phyloP scores from a whole-genome alignment of 2,329 filamentous ascomycete genomes.

The Pseudovirgaria hyperparasitica region DNA sequence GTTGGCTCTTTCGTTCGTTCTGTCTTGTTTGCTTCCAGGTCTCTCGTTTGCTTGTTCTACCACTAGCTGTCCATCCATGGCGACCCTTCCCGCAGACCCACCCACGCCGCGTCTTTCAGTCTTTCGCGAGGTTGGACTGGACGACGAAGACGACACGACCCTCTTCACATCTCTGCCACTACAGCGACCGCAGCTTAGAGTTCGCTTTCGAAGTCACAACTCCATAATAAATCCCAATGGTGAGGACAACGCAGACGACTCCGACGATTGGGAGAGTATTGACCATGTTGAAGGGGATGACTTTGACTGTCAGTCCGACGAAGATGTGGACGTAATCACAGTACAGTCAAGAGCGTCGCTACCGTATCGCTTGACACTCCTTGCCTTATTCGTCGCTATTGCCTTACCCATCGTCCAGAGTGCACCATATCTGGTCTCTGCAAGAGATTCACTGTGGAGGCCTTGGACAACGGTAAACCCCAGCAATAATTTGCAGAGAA shows the following conservation, averaged over 20 bases:
- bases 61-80: too few relatives aligned
- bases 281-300: conserved; percentile 8
- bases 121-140: conserved; percentile 23
- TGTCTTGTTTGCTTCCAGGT: too few relatives aligned
- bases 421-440: conserved; percentile 11
- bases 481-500: conserved; percentile 10
- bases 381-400: conserved; percentile 18
- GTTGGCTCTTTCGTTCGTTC: too few relatives aligned
- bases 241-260: conserved; percentile 15
- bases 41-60: too few relatives aligned
- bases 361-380: conserved; percentile 16
- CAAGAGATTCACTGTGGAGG: conserved; percentile 5
- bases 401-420: conserved; percentile 20
- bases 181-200: conserved; percentile 14
- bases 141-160: conserved; percentile 19
- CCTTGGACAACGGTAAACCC: conserved; percentile 16
- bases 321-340: conserved; percentile 6
- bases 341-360: conserved; percentile 8
- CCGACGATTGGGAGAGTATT: conserved; percentile 8
- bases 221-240: not conserved
- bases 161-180: conserved; percentile 12
- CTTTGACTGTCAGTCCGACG: conserved; percentile 15
- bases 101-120: too few relatives aligned
- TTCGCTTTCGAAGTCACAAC: conserved; percentile 18
- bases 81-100: too few relatives aligned